Percentiles rank a stretch among this genome's conserved stretches.
Evolutionary conservation across 83 land plant genomes (phyloP).

Genomic region (Picea abies): DNA sequence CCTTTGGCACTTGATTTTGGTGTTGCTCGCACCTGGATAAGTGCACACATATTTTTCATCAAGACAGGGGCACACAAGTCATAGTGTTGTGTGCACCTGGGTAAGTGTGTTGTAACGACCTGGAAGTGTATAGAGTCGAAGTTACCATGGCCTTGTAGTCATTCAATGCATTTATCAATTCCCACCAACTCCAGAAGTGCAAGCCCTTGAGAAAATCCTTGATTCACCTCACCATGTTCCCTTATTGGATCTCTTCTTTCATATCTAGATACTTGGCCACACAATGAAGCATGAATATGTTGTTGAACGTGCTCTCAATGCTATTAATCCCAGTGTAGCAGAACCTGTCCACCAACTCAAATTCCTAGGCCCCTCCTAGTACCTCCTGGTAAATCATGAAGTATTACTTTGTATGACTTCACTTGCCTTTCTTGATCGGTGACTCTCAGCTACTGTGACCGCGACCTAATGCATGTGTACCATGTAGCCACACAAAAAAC

Average conservation of each 20-base stretch:
- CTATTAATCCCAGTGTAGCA: constrained; percentile 48
- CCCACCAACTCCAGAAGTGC: constrained; percentile 55
- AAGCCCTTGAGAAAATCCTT: constrained; percentile 43
- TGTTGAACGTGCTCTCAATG: constrained; percentile 32
- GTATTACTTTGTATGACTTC: constrained; percentile 32
- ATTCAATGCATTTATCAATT: constrained; percentile 47
- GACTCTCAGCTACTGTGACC: too few relatives aligned
- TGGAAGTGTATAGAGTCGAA: too few relatives aligned
- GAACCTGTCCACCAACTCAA: constrained; percentile 61
- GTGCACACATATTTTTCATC: too few relatives aligned
- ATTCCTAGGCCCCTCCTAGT: constrained; percentile 61
- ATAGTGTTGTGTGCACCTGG: too few relatives aligned
- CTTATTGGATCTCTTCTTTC: constrained; percentile 24
- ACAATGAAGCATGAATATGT: constrained; percentile 34
- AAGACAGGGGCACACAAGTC: too few relatives aligned
- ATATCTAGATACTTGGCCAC: constrained; percentile 65
- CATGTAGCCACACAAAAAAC: too few relatives aligned
- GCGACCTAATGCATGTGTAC: too few relatives aligned
- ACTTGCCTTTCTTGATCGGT: background rate
- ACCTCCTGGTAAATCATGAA: constrained; percentile 77
- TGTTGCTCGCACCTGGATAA: too few relatives aligned
- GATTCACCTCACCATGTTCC: constrained; percentile 31
- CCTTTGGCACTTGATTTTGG: too few relatives aligned
- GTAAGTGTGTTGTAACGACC: too few relatives aligned
- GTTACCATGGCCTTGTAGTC: constrained; percentile 43